A percentile compares a stretch with the other conserved stretches of the same genome.
These are phyloP conservation scores for Phellopilus nigrolimitatus DNA, from an alignment of 1,284 basidiomycete genomes.

Conservation along the genomic window DNA sequence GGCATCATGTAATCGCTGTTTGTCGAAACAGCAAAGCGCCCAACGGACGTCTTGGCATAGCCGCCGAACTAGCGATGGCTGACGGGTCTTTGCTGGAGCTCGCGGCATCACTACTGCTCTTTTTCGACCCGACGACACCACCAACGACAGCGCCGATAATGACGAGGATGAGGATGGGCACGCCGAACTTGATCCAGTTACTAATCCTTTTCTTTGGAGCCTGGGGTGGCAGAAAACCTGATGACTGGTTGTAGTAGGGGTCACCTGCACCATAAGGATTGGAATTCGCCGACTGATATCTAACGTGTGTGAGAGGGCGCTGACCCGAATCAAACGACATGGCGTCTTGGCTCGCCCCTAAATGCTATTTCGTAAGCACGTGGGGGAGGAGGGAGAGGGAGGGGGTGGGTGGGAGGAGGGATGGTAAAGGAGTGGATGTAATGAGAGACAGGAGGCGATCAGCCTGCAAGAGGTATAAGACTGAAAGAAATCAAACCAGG, in stretches of 20 bases:
- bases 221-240: conserved; percentile 19
- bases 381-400: conserved; percentile 5
- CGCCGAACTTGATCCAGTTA: conserved; percentile 63
- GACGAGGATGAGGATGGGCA: conserved; percentile 60
- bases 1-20: conserved; percentile 74
- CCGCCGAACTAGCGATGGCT: conserved; percentile 45
- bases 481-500: no score
- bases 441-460: conserved; percentile 9
- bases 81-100: conserved; percentile 31
- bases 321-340: conserved; percentile 22
- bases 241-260: conserved; percentile 22
- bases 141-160: conserved; percentile 77
- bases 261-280: conserved; percentile 23
- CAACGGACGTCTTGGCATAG: conserved; percentile 56
- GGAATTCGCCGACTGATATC: conserved; percentile 22
- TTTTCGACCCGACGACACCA: conserved; percentile 63
- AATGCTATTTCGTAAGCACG: conserved; percentile 8
- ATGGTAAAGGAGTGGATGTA: neutral
- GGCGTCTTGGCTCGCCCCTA: conserved; percentile 1
- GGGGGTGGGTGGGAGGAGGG: neutral
- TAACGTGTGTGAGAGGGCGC: conserved; percentile 22
- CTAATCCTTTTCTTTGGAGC: conserved; percentile 33
- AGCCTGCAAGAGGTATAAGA: no score
- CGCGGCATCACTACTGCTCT: conserved; percentile 38
- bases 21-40: conserved; percentile 70